Evolutionary conservation across 257 asterid genomes (phyloP), one percentile per base, ranked within the genome.

Genomic region (Solanum dulcamara): DNA sequence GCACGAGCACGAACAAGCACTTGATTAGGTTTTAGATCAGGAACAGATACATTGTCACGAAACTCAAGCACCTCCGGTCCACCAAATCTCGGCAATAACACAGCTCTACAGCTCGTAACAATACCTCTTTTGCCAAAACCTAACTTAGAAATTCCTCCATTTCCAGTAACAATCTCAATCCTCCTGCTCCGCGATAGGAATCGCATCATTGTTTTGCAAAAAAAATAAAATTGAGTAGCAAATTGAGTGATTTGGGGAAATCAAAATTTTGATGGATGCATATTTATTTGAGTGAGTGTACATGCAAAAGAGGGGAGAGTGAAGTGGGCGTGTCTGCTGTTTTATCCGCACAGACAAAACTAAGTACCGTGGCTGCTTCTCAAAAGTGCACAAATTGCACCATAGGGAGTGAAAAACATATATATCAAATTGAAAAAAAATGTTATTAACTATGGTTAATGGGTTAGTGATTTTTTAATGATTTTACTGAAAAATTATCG

Each of bases 1-100:
- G 99, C 99, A 83, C 97, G 93, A 88, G 98, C 89, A 50, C 99
- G 98, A 60, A 97, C 99, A 46, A 97, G 98, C 83, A 97, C 99
- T 92, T 97, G 95, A 82, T 94, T 88, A 12, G 97, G 95, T 88
- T 92, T 94, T 84, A 95, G 94, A 86, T 93, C 91, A 72, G 98
- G 99, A 50, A 95, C 90, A n/a, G 15, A 42, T 20, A 95, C 98
- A 90, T 94, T 87, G 53, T 93, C 97, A 60, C 91, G 91, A 86
- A 94, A 90, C 91, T 97, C 93, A 85, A 97, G 89, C 83, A 93
- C 94, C 83, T 92, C 97, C 60, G 99, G 93, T 22, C 98, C 98
- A 18, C 99, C 99, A 89, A 94, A 97, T 67, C 96, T 94, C 55
- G 95, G 99, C 87, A 95, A 84, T 30, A 97, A 33, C 85, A 93